phyloP scores from a whole-genome alignment of 257 asterid genomes.

The Fraxinus anomala region DNA sequence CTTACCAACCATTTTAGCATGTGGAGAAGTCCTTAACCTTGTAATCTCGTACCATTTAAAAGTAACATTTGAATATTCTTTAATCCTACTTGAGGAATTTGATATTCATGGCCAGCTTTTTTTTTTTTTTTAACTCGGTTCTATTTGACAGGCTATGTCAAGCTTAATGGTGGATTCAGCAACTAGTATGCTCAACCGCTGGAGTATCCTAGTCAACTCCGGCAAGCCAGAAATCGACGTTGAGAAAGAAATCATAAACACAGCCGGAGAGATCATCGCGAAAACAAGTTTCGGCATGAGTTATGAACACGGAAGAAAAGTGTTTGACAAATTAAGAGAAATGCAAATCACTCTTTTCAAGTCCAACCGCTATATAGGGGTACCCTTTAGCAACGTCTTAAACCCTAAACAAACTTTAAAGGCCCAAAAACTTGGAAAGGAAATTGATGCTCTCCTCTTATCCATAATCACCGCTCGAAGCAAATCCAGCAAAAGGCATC shows the following conservation, averaged over 20 bases:
- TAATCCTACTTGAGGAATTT: no score
- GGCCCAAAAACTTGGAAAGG: slow-evolving; percentile 63
- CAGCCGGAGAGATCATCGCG: slow-evolving; percentile 86
- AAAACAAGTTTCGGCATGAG: slow-evolving; percentile 73
- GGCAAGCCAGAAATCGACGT: slow-evolving; percentile 65
- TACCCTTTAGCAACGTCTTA: slow-evolving; percentile 65
- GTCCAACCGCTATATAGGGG: slow-evolving; percentile 75
- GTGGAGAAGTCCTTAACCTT: background rate
- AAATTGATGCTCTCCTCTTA: slow-evolving; percentile 58
- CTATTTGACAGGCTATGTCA: slow-evolving; percentile 61
- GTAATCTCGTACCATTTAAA: background rate
- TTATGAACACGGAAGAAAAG: slow-evolving; percentile 50
- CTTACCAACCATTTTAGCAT: background rate
- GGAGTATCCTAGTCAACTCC: slow-evolving; percentile 49
- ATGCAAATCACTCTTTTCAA: slow-evolving; percentile 78
- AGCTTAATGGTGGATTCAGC: slow-evolving; percentile 73
- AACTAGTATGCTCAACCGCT: slow-evolving; percentile 60
- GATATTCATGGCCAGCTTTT: no score
- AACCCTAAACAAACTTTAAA: slow-evolving; percentile 49
- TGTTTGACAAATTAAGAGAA: slow-evolving; percentile 61
- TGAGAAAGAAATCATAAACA: slow-evolving; percentile 63
- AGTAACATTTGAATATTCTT: background rate
- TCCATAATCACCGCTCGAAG: slow-evolving; percentile 49
- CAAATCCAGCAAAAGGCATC: background rate
- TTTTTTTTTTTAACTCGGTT: background rate